Evolutionary conservation across 768 basidiomycete species (phyloP).

Genomic region (Termitomyces titanicus): DNA sequence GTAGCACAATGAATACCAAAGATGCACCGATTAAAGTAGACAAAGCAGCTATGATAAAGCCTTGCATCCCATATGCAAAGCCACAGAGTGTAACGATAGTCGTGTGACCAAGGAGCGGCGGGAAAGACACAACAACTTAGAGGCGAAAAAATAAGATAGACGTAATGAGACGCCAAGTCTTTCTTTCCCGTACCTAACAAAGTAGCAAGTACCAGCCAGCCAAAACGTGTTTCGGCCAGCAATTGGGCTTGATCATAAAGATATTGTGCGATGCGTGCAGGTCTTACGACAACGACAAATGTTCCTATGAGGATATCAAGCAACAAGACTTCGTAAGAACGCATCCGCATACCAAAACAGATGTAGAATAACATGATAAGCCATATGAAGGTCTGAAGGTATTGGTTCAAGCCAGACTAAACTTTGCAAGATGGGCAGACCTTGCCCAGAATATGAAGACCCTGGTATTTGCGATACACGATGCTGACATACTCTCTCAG

Average conservation of each 20-base stretch:
- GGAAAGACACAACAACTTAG: conserved; percentile 49
- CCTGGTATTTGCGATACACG: conserved; percentile 40
- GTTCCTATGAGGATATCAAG: conserved; percentile 21
- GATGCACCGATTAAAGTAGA: conserved; percentile 65
- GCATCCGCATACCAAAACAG: conserved; percentile 28
- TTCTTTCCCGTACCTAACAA: conserved; percentile 43
- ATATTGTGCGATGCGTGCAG: conserved; percentile 63
- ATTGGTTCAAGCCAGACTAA: conserved; percentile 1
- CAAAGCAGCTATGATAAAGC: conserved; percentile 60
- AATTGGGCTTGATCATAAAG: conserved; percentile 65
- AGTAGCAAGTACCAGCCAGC: conserved; percentile 54
- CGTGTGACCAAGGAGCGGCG: conserved; percentile 65
- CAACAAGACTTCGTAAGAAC: background rate
- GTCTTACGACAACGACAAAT: conserved; percentile 52
- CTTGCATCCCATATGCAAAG: conserved; percentile 80
- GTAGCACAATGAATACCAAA: conserved; percentile 56
- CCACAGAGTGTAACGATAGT: conserved; percentile 68
- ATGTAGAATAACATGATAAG: conserved; percentile 55
- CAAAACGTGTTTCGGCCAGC: conserved; percentile 55
- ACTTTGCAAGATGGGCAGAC: conserved; percentile 25
- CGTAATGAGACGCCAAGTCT: background rate
- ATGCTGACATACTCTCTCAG: conserved; percentile 31
- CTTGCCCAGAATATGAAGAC: conserved; percentile 53
- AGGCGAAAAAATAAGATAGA: conserved; percentile 1
- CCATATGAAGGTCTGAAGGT: conserved; percentile 53